Percentiles rank a stretch among this genome's conserved stretches.
These are phyloP conservation scores for Saccharomycopsis lassenensis DNA, from an alignment of 805 yeast genomes.

Conservation along the genomic window DNA sequence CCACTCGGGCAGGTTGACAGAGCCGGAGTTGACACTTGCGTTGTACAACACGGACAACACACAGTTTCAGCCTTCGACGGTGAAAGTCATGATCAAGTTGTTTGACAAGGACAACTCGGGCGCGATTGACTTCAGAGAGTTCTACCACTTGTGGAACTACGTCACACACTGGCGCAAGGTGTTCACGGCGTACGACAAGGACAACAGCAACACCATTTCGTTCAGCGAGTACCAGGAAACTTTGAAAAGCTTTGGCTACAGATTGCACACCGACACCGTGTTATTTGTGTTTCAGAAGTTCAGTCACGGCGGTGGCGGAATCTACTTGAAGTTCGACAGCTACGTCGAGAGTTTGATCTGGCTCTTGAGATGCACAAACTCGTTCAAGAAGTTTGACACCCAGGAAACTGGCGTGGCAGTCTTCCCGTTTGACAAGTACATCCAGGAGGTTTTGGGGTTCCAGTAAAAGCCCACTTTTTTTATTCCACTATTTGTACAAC, in stretches of 20 bases:
- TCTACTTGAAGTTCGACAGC: constrained; percentile 58
- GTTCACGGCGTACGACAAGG: constrained; percentile 50
- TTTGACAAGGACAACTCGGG: constrained; percentile 44
- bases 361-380: constrained; percentile 64
- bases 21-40: constrained; percentile 47
- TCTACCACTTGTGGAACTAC: constrained; percentile 61
- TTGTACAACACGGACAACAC: constrained; percentile 51
- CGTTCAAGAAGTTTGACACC: constrained; percentile 65
- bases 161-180: constrained; percentile 56
- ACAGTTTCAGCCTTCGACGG: constrained; percentile 49
- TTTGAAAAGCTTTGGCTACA: constrained; percentile 56
- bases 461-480: constrained; percentile 25
- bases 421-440: constrained; percentile 53
- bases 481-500: constrained; percentile 10
- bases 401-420: constrained; percentile 67
- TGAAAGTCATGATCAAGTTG: constrained; percentile 50
- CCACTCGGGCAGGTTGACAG: constrained; percentile 41
- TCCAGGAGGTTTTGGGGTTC: constrained; percentile 36
- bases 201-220: constrained; percentile 49
- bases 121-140: constrained; percentile 48
- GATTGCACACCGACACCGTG: constrained; percentile 46
- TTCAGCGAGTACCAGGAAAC: constrained; percentile 59
- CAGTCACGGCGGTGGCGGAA: constrained; percentile 21
- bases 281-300: constrained; percentile 49
- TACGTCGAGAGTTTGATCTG: constrained; percentile 75